Evolutionary conservation across 1,139 yeast genomes (phyloP).

Genomic region (Oligophagozyma castellii): DNA sequence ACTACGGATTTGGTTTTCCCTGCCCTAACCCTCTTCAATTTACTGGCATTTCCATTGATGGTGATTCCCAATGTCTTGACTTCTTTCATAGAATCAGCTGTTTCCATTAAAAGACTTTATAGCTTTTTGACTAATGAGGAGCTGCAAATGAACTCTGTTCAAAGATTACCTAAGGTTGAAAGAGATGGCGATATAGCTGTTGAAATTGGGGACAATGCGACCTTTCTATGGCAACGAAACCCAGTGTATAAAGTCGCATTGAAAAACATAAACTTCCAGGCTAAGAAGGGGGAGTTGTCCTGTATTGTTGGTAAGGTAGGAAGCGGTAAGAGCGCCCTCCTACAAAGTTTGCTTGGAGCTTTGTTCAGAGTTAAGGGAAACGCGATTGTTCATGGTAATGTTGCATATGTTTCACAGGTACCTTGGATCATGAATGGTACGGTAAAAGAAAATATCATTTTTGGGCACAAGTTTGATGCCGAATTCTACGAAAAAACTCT

Average conservation of each 20-base stretch:
- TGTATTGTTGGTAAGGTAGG: conserved; percentile 94
- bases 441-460: conserved; percentile 76
- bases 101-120: conserved; percentile 66
- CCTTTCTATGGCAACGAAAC: conserved; percentile 78
- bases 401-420: conserved; percentile 88
- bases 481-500: conserved; percentile 67
- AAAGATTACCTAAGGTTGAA: conserved; percentile 38
- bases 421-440: conserved; percentile 96
- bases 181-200: conserved; percentile 59
- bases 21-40: conserved; percentile 73
- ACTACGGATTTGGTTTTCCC: conserved; percentile 93
- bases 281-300: conserved; percentile 67
- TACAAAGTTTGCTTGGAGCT: conserved; percentile 79
- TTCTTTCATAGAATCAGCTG: conserved; percentile 78
- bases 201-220: conserved; percentile 47
- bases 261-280: conserved; percentile 50
- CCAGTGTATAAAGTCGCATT: conserved; percentile 72
- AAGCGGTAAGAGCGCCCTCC: conserved; percentile 76
- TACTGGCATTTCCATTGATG: conserved; percentile 85
- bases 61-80: conserved; percentile 86
- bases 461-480: conserved; percentile 77
- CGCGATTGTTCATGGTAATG: conserved; percentile 59
- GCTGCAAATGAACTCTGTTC: conserved; percentile 67
- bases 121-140: conserved; percentile 66
- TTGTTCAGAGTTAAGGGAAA: conserved; percentile 66